Evolutionary conservation across 768 basidiomycete genomes (phyloP).

Genomic region (Mycena sanguinolenta): DNA sequence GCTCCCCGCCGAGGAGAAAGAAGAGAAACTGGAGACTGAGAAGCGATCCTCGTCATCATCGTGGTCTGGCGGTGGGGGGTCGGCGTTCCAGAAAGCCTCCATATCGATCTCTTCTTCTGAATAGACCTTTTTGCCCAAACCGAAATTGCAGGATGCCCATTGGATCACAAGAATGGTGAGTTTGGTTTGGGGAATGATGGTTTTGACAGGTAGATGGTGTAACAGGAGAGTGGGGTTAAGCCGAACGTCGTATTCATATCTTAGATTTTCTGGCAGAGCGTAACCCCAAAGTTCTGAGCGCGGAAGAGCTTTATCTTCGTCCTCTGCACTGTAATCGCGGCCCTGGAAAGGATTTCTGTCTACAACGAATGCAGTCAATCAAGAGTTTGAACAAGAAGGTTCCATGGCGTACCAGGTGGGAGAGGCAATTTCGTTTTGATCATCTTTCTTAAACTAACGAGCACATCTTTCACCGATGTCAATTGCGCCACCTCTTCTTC

Average conservation of each 20-base stretch:
- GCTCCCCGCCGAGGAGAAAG: neutral
- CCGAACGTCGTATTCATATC: constrained; percentile 39
- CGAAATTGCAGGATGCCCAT: constrained; percentile 40
- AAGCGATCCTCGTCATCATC: constrained; percentile 13
- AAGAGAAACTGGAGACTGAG: constrained; percentile 11
- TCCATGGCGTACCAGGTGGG: neutral
- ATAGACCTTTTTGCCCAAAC: constrained; percentile 40
- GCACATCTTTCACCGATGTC: constrained; percentile 26
- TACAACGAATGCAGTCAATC: neutral
- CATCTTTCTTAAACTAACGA: constrained; percentile 37
- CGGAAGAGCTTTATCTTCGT: constrained; percentile 39
- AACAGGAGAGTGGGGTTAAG: constrained; percentile 36
- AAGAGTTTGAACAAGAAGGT: neutral
- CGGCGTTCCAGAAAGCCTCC: constrained; percentile 39
- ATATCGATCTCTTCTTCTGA: constrained; percentile 35
- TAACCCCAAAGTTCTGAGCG: constrained; percentile 39
- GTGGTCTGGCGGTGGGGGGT: constrained; percentile 27
- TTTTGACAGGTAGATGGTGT: constrained; percentile 19
- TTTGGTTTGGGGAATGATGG: constrained; percentile 41
- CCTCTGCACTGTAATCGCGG: constrained; percentile 31
- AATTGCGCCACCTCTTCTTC: constrained; percentile 25
- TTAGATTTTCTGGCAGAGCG: constrained; percentile 25
- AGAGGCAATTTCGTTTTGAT: constrained; percentile 39
- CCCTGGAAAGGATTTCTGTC: constrained; percentile 41
- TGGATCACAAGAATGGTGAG: constrained; percentile 39